phyloP scores from a whole-genome alignment of 352 stramenopile genomes.

The Phytophthora podocarpi region DNA sequence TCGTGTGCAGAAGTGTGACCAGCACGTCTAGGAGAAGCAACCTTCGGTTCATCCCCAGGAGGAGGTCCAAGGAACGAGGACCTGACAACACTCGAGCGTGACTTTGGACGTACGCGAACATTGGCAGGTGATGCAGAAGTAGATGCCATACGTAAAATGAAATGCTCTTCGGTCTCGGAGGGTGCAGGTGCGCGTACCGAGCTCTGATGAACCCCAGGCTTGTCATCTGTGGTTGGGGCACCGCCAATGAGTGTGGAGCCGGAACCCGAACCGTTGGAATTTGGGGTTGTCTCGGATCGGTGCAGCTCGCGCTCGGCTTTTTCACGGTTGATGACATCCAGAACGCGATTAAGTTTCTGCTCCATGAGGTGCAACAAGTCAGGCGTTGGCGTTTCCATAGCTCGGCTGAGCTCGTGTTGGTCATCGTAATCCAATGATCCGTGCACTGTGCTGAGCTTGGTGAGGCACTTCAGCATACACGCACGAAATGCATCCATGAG shows the following conservation, averaged over 20 bases:
- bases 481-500: constrained; percentile 84
- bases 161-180: constrained; percentile 82
- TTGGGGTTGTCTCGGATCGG: constrained; percentile 58
- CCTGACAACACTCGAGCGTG: constrained; percentile 35
- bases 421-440: constrained; percentile 79
- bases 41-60: constrained; percentile 27
- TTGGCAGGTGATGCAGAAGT: constrained; percentile 70
- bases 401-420: constrained; percentile 69
- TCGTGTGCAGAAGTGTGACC: constrained; percentile 22
- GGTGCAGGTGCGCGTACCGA: constrained; percentile 60
- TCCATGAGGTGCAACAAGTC: constrained; percentile 83
- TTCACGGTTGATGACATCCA: constrained; percentile 86
- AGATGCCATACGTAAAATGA: constrained; percentile 83
- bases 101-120: constrained; percentile 80
- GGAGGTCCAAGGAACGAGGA: constrained; percentile 33
- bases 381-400: constrained; percentile 68
- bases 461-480: constrained; percentile 83
- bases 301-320: constrained; percentile 83
- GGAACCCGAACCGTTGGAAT: constrained; percentile 23
- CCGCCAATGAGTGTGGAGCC: constrained; percentile 24
- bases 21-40: constrained; percentile 14
- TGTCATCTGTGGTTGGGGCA: constrained; percentile 32
- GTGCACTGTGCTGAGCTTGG: constrained; percentile 74
- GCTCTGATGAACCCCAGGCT: constrained; percentile 35
- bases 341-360: constrained; percentile 81